Percentiles rank a stretch among this genome's conserved stretches.
phyloP scores from a whole-genome alignment of 2,329 filamentous ascomycete genomes.

The Trichoderma harzianum region DNA sequence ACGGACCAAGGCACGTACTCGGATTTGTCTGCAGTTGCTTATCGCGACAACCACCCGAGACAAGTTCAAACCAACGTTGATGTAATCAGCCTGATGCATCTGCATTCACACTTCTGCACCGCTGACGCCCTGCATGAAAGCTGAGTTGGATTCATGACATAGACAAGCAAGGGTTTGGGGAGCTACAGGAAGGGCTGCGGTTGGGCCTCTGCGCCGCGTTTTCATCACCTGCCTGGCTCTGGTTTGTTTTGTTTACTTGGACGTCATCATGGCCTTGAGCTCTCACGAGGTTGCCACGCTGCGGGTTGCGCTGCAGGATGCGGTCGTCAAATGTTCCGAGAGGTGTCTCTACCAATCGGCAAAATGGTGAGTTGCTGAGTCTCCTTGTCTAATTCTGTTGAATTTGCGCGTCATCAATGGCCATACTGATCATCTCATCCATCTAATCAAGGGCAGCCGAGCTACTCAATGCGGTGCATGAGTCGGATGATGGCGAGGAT shows the following conservation, averaged over 20 bases:
- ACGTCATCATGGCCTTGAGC: constrained; percentile 51
- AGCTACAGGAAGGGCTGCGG: background rate
- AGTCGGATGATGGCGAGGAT: constrained; percentile 55
- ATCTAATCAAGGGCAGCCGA: constrained; percentile 74
- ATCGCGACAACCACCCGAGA: background rate
- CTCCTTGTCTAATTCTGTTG: background rate
- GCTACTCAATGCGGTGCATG: constrained; percentile 78
- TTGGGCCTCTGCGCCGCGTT: background rate
- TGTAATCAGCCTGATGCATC: background rate
- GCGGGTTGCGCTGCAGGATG: constrained; percentile 73
- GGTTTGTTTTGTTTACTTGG: constrained; percentile 17
- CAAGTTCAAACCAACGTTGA: background rate
- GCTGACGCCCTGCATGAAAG: background rate
- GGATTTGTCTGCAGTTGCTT: background rate
- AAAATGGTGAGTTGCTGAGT: constrained; percentile 69
- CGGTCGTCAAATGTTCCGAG: constrained; percentile 87
- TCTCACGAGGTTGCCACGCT: constrained; percentile 60
- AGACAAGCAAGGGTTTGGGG: background rate
- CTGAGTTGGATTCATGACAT: background rate
- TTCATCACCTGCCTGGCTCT: background rate
- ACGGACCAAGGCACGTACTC: constrained; percentile 2
- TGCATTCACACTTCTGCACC: background rate
- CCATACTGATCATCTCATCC: constrained; percentile 7
- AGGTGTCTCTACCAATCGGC: constrained; percentile 92
- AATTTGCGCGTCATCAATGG: background rate